Evolutionary conservation across 1,284 basidiomycete genomes (phyloP).

Genomic region (Coniophora puteana): DNA sequence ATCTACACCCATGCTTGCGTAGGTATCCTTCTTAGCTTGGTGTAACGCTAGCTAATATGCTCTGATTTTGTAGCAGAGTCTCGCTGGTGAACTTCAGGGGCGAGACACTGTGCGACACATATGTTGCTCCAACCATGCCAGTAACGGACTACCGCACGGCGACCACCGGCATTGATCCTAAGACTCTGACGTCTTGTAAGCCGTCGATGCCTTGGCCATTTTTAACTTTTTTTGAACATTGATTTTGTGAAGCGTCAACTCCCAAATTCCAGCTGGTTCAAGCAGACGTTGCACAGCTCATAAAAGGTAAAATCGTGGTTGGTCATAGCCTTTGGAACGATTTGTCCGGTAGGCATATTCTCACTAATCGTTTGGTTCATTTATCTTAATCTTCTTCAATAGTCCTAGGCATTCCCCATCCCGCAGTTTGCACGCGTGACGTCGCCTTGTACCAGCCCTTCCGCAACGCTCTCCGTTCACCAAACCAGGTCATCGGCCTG

Average conservation of each 20-base stretch:
- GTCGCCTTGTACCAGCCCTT: constrained; percentile 79
- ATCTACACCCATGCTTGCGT: constrained; percentile 76
- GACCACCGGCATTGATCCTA: constrained; percentile 63
- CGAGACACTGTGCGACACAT: constrained; percentile 52
- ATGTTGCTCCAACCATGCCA: constrained; percentile 63
- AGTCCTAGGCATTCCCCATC: constrained; percentile 81
- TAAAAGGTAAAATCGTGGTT: constrained; percentile 65
- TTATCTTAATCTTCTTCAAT: constrained; percentile 8
- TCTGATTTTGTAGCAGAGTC: constrained; percentile 43
- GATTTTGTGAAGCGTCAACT: constrained; percentile 18
- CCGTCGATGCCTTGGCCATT: no score
- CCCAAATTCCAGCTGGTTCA: constrained; percentile 57
- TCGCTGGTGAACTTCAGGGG: constrained; percentile 65
- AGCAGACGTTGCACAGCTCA: constrained; percentile 53
- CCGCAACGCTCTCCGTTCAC: constrained; percentile 59
- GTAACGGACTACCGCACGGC: constrained; percentile 72
- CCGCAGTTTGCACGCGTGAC: constrained; percentile 76
- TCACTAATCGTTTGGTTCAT: constrained; percentile 6
- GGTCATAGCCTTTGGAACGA: constrained; percentile 78
- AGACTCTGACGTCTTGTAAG: constrained; percentile 49
- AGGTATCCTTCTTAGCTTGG: constrained; percentile 24
- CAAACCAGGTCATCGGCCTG: constrained; percentile 64
- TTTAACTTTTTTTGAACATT: neutral
- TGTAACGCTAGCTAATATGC: constrained; percentile 13
- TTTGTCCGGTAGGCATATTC: constrained; percentile 53